Evolutionary conservation across 768 basidiomycete genomes (phyloP).

Genomic region (Mycena sanguinolenta): DNA sequence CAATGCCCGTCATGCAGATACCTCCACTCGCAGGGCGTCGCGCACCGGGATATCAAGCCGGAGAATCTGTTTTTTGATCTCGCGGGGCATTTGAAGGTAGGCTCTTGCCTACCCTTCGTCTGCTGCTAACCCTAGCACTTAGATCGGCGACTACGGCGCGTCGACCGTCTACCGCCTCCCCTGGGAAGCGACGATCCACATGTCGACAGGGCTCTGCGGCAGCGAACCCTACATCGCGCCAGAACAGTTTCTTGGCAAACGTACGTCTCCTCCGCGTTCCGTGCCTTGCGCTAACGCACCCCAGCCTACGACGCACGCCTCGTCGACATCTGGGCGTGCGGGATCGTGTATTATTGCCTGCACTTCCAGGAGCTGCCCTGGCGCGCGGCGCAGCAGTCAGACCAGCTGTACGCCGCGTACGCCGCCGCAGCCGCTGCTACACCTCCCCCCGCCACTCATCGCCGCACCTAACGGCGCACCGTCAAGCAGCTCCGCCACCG

Average conservation of each 20-base stretch:
- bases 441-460: slow-evolving; percentile 60
- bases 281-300: neutral
- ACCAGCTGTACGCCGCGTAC: slow-evolving; percentile 87
- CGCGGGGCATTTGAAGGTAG: slow-evolving; percentile 93
- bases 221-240: slow-evolving; percentile 99
- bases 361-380: slow-evolving; percentile 98
- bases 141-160: slow-evolving; percentile 99
- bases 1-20: slow-evolving; percentile 54
- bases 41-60: slow-evolving; percentile 98
- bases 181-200: slow-evolving; percentile 97
- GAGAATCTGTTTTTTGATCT: slow-evolving; percentile 97
- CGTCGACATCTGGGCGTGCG: slow-evolving; percentile 98
- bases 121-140: neutral
- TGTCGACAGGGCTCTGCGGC: slow-evolving; percentile 97
- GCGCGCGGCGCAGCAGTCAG: slow-evolving; percentile 91
- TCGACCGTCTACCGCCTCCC: slow-evolving; percentile 99
- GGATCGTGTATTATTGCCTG: slow-evolving; percentile 98
- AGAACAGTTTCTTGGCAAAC: slow-evolving; percentile 96
- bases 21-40: slow-evolving; percentile 96
- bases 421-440: slow-evolving; percentile 56
- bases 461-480: slow-evolving; percentile 51
- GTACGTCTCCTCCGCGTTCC: slow-evolving; percentile 56
- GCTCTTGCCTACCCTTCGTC: too few species aligned
- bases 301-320: slow-evolving; percentile 97
- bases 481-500: slow-evolving; percentile 41